Conservation (phyloP, 208 protist species). For the Perkinsela sp. region DNA sequence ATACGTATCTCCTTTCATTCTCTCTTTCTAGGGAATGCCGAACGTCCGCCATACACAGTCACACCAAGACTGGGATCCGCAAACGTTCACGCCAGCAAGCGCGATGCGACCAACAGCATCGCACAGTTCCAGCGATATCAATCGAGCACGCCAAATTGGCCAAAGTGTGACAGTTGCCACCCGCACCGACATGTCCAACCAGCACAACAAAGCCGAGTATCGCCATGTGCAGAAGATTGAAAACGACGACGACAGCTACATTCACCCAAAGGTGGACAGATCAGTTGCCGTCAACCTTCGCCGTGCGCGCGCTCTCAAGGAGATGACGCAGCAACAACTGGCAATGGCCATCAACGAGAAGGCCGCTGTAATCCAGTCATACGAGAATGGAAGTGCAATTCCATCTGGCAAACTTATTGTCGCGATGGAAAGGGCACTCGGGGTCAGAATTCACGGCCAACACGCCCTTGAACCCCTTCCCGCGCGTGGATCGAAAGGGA, state of each 20-base stretch:
- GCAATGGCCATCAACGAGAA: constrained; percentile 46
- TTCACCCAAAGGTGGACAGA: constrained; percentile 47
- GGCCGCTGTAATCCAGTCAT: constrained; percentile 52
- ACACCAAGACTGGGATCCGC: constrained; percentile 47
- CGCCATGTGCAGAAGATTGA: constrained; percentile 55
- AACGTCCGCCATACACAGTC: not conserved
- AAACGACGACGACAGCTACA: constrained; percentile 40
- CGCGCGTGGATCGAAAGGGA: constrained; percentile 14
- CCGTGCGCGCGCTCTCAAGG: constrained; percentile 34
- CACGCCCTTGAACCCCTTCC: constrained; percentile 41
- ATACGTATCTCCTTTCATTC: too few relatives aligned
- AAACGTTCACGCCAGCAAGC: constrained; percentile 25
- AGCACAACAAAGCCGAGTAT: constrained; percentile 18
- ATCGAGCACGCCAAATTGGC: constrained; percentile 30
- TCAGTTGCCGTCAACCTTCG: constrained; percentile 37
- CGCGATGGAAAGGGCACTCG: constrained; percentile 72
- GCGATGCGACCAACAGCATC: constrained; percentile 9
- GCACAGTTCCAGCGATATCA: constrained; percentile 29
- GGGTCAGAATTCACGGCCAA: constrained; percentile 60
- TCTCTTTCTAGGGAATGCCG: too few relatives aligned
- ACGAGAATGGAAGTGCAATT: constrained; percentile 69
- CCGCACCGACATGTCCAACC: constrained; percentile 30
- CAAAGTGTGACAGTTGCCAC: constrained; percentile 20
- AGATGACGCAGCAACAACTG: constrained; percentile 56
- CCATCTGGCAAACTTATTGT: constrained; percentile 60